Conservation (phyloP, 140 eudicot species). For the Erigeron philadelphicus region DNA sequence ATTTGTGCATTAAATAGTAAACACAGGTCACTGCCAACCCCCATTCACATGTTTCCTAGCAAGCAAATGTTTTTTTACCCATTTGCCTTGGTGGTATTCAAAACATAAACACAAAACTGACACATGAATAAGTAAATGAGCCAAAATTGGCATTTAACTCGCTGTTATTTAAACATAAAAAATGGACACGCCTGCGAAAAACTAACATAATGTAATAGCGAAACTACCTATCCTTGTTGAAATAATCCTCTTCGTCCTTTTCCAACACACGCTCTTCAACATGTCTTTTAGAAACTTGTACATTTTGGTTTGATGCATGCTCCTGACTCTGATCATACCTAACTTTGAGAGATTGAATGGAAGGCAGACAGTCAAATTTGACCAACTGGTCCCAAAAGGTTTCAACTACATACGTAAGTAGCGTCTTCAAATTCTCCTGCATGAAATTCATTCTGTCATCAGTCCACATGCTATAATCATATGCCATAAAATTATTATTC, state of each 20-base stretch:
- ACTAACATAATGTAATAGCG: background rate
- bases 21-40: too few species aligned
- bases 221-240: constrained; percentile 75
- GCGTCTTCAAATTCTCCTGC: constrained; percentile 72
- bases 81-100: too few species aligned
- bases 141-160: background rate
- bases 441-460: constrained; percentile 20
- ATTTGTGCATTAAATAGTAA: background rate
- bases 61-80: too few species aligned
- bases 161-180: background rate
- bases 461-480: constrained; percentile 13
- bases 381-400: constrained; percentile 72
- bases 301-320: constrained; percentile 44
- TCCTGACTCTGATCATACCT: constrained; percentile 85
- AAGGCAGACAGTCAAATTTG: constrained; percentile 55
- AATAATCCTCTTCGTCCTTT: constrained; percentile 97
- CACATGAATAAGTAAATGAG: background rate
- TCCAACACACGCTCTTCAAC: constrained; percentile 83
- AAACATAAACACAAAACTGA: too few species aligned
- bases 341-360: constrained; percentile 65
- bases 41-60: too few species aligned
- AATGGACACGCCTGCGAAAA: background rate
- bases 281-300: constrained; percentile 59
- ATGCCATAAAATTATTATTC: background rate
- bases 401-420: constrained; percentile 67